These are phyloP conservation scores for Metarhizium rileyi DNA, from an alignment of 2,329 filamentous ascomycete genomes.

Conservation along the genomic window DNA sequence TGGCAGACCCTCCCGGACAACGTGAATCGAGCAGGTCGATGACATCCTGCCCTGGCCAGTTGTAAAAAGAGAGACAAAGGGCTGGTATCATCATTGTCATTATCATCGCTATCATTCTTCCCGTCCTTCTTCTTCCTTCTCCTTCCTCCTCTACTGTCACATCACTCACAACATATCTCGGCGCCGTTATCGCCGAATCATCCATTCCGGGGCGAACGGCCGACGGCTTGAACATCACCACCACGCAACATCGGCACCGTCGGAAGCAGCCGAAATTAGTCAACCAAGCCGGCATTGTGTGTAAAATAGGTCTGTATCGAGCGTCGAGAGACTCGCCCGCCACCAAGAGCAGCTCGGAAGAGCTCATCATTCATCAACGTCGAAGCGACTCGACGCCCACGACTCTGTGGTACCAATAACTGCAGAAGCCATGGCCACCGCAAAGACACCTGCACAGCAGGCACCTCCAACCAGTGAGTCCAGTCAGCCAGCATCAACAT, in stretches of 20 bases:
- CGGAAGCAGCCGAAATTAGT: neutral
- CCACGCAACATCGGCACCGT: too few species aligned
- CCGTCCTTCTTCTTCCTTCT: too few species aligned
- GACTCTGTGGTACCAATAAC: neutral
- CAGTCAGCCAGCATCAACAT: neutral
- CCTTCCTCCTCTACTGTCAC: too few species aligned
- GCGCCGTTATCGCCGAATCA: neutral
- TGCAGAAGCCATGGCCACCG: constrained; percentile 4
- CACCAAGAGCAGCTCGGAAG: neutral
- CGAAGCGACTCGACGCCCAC: neutral
- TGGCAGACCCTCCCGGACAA: neutral
- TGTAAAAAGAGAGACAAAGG: neutral
- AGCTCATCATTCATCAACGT: neutral
- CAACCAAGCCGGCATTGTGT: neutral
- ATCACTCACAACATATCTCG: neutral
- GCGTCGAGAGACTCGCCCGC: neutral
- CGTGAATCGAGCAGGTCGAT: neutral
- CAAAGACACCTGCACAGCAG: constrained; percentile 8
- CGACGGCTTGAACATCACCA: neutral
- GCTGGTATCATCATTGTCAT: neutral
- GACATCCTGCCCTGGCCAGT: neutral
- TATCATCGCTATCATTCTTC: too few species aligned
- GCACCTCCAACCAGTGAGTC: constrained; percentile 8
- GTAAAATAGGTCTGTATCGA: neutral
- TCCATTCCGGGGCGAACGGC: neutral